Percentiles rank a stretch among this genome's conserved stretches.
phyloP scores from a whole-genome alignment of 371 early-diverging fungal species.

The Paraphysoderma sedebokerense region DNA sequence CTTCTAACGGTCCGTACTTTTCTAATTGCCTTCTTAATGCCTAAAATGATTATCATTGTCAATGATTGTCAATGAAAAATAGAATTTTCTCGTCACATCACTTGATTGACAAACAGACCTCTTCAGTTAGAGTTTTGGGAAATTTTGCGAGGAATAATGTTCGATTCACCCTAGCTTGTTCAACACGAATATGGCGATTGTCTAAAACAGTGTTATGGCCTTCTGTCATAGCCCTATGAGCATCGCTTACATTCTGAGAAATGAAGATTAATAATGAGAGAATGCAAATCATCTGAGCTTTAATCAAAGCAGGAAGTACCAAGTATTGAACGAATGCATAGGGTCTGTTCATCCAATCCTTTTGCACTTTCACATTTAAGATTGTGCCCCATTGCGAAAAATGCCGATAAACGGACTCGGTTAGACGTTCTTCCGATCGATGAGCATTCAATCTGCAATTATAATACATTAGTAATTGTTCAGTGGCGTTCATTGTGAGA shows the following conservation, averaged over 20 bases:
- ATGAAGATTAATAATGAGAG: not conserved
- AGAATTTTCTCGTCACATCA: not conserved
- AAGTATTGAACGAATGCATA: slow-evolving; percentile 74
- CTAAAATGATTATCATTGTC: slow-evolving; percentile 2
- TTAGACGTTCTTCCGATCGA: slow-evolving; percentile 36
- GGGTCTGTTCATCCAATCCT: slow-evolving; percentile 60
- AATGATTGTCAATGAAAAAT: not conserved
- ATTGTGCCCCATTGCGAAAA: slow-evolving; percentile 50
- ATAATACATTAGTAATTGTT: not conserved
- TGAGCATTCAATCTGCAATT: slow-evolving; percentile 34
- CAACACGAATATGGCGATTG: slow-evolving; percentile 59
- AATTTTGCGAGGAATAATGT: slow-evolving; percentile 46
- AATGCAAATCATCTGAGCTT: not conserved
- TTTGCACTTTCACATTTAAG: slow-evolving; percentile 54
- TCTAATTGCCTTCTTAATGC: slow-evolving; percentile 17
- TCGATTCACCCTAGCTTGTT: slow-evolving; percentile 67
- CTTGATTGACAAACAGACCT: slow-evolving; percentile 9
- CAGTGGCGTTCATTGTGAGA: not conserved
- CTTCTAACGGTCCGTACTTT: slow-evolving; percentile 47
- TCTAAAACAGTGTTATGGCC: slow-evolving; percentile 49
- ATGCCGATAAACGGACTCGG: slow-evolving; percentile 35
- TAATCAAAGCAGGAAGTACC: slow-evolving; percentile 11
- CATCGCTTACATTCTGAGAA: slow-evolving; percentile 26
- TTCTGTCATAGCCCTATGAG: slow-evolving; percentile 39
- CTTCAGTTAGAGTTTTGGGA: slow-evolving; percentile 15